Conservation (phyloP, 2,329 filamentous ascomycete species). For the Neoscytalidium dimidiatum region DNA sequence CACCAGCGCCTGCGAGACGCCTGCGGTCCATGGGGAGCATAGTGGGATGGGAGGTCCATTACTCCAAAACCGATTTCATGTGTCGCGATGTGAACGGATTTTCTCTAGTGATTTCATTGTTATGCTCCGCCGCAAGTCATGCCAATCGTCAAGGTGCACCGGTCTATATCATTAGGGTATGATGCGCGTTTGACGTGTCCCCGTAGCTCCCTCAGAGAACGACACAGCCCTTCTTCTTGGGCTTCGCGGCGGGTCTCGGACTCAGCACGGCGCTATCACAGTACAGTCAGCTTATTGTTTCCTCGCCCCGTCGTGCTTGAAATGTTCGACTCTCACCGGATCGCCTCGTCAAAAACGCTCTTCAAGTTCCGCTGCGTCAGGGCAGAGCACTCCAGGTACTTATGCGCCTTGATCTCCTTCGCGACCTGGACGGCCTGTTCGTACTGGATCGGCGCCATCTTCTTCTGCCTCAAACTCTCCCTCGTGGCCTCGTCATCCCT, state of each 20-base stretch:
- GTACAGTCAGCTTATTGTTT: not conserved
- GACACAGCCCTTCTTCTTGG: constrained; percentile 32
- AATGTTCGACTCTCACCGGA: constrained; percentile 67
- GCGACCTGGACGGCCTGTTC: constrained; percentile 86
- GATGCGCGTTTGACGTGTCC: constrained; percentile 15
- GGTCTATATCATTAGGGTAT: constrained; percentile 19
- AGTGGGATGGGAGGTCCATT: not conserved
- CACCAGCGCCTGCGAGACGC: not conserved
- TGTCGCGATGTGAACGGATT: constrained; percentile 3
- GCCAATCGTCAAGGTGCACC: constrained; percentile 16
- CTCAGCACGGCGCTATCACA: constrained; percentile 41
- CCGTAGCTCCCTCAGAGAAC: constrained; percentile 28
- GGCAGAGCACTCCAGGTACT: constrained; percentile 97
- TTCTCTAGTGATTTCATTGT: constrained; percentile 16
- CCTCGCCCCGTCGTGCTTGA: not conserved
- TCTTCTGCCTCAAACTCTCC: constrained; percentile 82
- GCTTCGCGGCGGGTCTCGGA: constrained; percentile 35
- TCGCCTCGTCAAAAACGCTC: constrained; percentile 98
- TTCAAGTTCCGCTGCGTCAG: constrained; percentile 96
- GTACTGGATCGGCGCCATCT: constrained; percentile 96
- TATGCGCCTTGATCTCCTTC: constrained; percentile 93
- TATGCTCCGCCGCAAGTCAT: constrained; percentile 17
- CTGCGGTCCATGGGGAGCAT: not conserved
- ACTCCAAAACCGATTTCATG: not conserved
- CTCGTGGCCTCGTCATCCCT: constrained; percentile 83